Evolutionary conservation across 371 early-diverging fungal species (phyloP).

Genomic region (Syncephalastrum sp.): DNA sequence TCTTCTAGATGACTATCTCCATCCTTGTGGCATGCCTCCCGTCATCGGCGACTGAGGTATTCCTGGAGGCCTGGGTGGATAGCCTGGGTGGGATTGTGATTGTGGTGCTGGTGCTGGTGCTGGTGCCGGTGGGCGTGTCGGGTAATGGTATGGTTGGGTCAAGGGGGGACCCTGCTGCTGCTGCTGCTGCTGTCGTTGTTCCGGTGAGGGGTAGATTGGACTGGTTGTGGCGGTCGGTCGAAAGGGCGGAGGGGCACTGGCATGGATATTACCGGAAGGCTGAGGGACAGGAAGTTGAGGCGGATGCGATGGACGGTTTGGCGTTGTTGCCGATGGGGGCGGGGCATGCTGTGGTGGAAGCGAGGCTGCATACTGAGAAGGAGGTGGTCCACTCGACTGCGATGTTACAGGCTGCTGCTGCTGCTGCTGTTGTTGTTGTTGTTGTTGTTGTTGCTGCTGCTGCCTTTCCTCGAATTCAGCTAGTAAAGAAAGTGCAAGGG

Average conservation of each 20-base stretch:
- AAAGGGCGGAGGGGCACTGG: constrained; percentile 5
- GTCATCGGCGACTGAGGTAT: too few relatives aligned
- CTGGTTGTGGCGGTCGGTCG: constrained; percentile 6
- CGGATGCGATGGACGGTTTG: not conserved
- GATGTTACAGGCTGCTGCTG: constrained; percentile 1
- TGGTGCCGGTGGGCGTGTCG: constrained; percentile 1
- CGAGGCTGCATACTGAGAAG: not conserved
- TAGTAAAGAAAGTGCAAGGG: not conserved
- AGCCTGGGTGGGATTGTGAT: constrained; percentile 1
- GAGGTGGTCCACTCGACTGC: constrained; percentile 1
- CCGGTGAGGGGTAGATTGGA: not conserved
- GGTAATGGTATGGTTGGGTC: constrained; percentile 2
- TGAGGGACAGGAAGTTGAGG: not conserved
- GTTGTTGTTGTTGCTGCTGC: not conserved
- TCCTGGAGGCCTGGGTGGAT: constrained; percentile 3
- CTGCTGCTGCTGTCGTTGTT: constrained; percentile 11
- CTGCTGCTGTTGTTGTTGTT: not conserved
- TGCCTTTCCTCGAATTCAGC: constrained; percentile 16
- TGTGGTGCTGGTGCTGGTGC: not conserved
- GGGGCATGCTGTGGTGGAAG: constrained; percentile 9
- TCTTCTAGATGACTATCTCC: too few relatives aligned
- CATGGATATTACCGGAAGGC: not conserved
- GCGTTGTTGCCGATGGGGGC: constrained; percentile 3
- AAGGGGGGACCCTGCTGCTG: constrained; percentile 2
- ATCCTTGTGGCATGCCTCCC: too few relatives aligned